Conservation (phyloP, 2,329 filamentous ascomycete species). For the Xylariaceae sp. region DNA sequence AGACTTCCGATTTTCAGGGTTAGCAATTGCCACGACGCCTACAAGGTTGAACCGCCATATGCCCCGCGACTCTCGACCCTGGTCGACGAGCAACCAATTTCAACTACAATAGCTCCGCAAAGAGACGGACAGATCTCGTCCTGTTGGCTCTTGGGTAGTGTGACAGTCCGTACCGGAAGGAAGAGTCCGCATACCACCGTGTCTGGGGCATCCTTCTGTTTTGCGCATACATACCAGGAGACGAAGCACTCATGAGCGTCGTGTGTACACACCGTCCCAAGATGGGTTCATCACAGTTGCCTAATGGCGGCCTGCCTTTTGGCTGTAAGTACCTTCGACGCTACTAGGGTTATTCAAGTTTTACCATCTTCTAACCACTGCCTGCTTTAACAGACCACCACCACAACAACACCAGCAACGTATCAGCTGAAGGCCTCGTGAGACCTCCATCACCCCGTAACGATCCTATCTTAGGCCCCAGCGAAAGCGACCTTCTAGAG, state of each 20-base stretch:
- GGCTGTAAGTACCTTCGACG: slow-evolving; percentile 63
- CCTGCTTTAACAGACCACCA: slow-evolving; percentile 27
- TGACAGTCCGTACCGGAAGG: background rate
- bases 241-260: slow-evolving; percentile 61
- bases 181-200: too few relatives aligned
- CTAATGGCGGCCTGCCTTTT: slow-evolving; percentile 66
- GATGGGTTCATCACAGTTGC: slow-evolving; percentile 66
- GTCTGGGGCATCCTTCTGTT: too few relatives aligned
- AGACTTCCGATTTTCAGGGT: background rate
- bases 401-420: slow-evolving; percentile 14
- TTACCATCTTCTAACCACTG: slow-evolving; percentile 23
- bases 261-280: slow-evolving; percentile 56
- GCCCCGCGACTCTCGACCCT: background rate
- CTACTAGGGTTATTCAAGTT: background rate
- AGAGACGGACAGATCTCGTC: background rate
- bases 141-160: background rate
- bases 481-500: slow-evolving; percentile 64
- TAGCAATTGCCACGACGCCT: background rate
- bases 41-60: background rate
- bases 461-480: slow-evolving; percentile 69
- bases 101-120: background rate
- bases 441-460: slow-evolving; percentile 68
- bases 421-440: slow-evolving; percentile 39
- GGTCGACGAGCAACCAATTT: too few relatives aligned
- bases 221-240: slow-evolving; percentile 21